A percentile compares a stretch with the other conserved stretches of the same genome.
Evolutionary conservation across 306 rosid genomes (phyloP).

Genomic region (Crotalaria pallida): DNA sequence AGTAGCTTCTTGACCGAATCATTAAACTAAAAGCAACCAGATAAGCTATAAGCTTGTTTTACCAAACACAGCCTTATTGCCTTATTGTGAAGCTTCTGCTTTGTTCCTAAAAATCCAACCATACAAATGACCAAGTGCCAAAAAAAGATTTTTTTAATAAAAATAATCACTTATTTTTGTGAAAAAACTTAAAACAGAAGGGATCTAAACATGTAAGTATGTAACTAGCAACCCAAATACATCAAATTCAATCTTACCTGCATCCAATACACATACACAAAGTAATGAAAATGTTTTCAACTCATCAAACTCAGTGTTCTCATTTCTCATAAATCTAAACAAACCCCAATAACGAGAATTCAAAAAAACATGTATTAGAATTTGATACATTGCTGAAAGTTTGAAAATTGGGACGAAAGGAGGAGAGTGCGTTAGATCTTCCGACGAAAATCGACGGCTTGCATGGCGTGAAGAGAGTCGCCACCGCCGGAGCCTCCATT

Average conservation of each 20-base stretch:
- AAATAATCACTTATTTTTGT: too few species aligned
- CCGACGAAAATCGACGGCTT: conserved; percentile 21
- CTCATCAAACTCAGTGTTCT: not conserved
- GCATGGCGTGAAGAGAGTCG: conserved; percentile 35
- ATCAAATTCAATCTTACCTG: not conserved
- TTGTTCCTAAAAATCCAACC: too few species aligned
- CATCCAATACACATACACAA: not conserved
- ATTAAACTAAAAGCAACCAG: too few species aligned
- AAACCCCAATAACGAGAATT: not conserved
- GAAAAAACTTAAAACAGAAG: too few species aligned
- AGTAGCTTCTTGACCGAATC: too few species aligned
- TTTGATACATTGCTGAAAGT: conserved; percentile 44
- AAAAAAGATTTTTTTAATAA: too few species aligned
- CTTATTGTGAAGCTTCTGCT: too few species aligned
- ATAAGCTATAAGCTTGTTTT: too few species aligned
- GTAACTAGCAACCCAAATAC: not conserved
- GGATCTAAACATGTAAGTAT: too few species aligned
- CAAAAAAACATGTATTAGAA: not conserved
- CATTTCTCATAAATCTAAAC: not conserved
- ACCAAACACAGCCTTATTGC: too few species aligned
- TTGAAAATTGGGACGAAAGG: conserved; percentile 33
- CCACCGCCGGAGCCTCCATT: conserved; percentile 48
- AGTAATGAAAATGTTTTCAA: not conserved
- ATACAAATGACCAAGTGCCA: too few species aligned
- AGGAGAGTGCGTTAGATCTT: conserved; percentile 33